Evolutionary conservation across 1,139 yeast species (phyloP).

Genomic region (Pneumocystis murina): DNA sequence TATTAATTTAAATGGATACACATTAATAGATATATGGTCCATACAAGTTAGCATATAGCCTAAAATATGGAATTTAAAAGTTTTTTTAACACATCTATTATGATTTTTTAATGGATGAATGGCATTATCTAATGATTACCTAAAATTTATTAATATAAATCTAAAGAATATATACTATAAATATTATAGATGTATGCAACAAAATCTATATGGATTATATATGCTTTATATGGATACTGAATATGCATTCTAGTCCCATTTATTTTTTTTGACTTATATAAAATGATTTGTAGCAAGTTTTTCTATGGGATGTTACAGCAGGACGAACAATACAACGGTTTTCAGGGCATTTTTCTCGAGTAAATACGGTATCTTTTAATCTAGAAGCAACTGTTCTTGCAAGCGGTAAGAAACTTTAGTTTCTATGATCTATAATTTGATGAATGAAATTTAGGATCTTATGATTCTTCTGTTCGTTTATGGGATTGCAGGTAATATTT

Average conservation of each 20-base stretch:
- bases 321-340: slow-evolving; percentile 20
- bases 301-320: slow-evolving; percentile 25
- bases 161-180: no score
- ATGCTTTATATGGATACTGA: no score
- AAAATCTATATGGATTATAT: no score
- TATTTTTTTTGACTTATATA: neutral
- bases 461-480: slow-evolving; percentile 24
- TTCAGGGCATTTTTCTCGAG: slow-evolving; percentile 23
- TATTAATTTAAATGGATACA: no score
- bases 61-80: no score
- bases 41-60: no score
- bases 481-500: slow-evolving; percentile 23
- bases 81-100: no score
- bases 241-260: neutral
- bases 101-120: no score
- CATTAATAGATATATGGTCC: neutral
- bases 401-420: slow-evolving; percentile 11
- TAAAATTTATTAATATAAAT: no score
- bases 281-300: slow-evolving; percentile 13
- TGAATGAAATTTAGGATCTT: slow-evolving; percentile 18
- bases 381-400: slow-evolving; percentile 22
- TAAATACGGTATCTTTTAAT: slow-evolving; percentile 22
- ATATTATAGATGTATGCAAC: no score
- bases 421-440: neutral
- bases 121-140: no score